Base-by-base conservation (phyloP, 2,329 filamentous ascomycete species). In the Cylindrodendrum hubeiense region DNA sequence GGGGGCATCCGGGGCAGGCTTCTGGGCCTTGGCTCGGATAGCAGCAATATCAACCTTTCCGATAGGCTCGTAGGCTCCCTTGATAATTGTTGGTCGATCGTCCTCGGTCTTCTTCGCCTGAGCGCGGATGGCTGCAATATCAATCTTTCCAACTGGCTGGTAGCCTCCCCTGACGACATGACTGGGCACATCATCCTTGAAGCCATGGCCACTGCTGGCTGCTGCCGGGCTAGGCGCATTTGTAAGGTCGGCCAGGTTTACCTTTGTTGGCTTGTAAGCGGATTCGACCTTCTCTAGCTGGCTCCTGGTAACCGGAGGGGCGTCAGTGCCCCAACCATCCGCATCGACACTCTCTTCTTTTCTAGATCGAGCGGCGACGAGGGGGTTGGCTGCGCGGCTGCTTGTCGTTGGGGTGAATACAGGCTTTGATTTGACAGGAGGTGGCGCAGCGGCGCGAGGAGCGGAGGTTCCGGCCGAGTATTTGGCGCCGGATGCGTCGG, bases 31-130 rank as follows among this genome's bases (percentile, higher is more conserved):
- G 22, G 95, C 91, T 69, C 93, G 90, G 76, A 99, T 98, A 22
- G 95, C 95, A 46, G 93, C 93, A 79, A 99, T 98, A 73, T 99
- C 96, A 10, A 99, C 95, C 82, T 98, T 98, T 50, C 96, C 96
- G 21, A 98, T 86, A 2, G 96, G 96, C 79, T 98, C 93, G 76
- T 99, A 99, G 24, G 95, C 89, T 44, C 96, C 96, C 81, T 97
- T 98, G 21, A 98, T 93, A 5, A 90, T 88, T 1, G 91, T 88
- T 4, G 96, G 96, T 60, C 94, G 87, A 71, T 97, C 92, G 75
- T 98, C 94, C 49, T 86, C 86, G 79, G 78, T 85, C 74, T 84
- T 90, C 84, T 85, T 90, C 76, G 81, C 94, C 83, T 87, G 93
- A 78, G 85, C 90, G 68, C 96, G 90, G 71, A 99, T 92, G 39